These are phyloP conservation scores for Cylindricascospora bacillispora DNA, from an alignment of 1,139 yeast species.

Conservation along the genomic window DNA sequence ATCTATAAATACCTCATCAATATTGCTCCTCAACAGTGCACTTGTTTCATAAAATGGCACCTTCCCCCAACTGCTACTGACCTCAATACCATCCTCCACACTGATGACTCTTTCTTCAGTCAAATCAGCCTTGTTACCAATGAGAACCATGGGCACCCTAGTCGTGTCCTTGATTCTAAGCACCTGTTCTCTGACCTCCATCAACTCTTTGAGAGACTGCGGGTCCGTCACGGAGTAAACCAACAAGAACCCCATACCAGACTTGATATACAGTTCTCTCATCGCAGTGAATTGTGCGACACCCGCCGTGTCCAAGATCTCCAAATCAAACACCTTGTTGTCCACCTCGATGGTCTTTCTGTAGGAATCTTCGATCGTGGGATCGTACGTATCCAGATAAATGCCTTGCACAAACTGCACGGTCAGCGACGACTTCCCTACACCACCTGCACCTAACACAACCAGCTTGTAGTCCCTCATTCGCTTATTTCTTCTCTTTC, in stretches of 20 bases:
- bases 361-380: conserved; percentile 94
- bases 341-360: conserved; percentile 86
- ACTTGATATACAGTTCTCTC: conserved; percentile 83
- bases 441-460: conserved; percentile 97
- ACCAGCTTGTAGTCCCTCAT: conserved; percentile 59
- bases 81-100: conserved; percentile 68
- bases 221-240: conserved; percentile 88
- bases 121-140: conserved; percentile 82
- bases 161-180: conserved; percentile 73
- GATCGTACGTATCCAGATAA: conserved; percentile 91
- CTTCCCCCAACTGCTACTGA: conserved; percentile 77
- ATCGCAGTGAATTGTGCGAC: conserved; percentile 94
- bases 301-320: conserved; percentile 94
- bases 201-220: conserved; percentile 67
- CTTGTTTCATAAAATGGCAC: conserved; percentile 91
- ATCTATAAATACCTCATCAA: conserved; percentile 80
- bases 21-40: conserved; percentile 83
- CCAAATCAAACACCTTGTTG: conserved; percentile 82
- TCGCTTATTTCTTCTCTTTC: too few species aligned
- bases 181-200: conserved; percentile 79
- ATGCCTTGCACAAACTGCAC: conserved; percentile 85
- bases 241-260: conserved; percentile 73
- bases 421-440: conserved; percentile 90
- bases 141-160: conserved; percentile 69
- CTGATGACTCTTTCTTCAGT: conserved; percentile 62